Conservation (phyloP, 768 basidiomycete genomes). For the Xerocomellus chrysenteron region DNA sequence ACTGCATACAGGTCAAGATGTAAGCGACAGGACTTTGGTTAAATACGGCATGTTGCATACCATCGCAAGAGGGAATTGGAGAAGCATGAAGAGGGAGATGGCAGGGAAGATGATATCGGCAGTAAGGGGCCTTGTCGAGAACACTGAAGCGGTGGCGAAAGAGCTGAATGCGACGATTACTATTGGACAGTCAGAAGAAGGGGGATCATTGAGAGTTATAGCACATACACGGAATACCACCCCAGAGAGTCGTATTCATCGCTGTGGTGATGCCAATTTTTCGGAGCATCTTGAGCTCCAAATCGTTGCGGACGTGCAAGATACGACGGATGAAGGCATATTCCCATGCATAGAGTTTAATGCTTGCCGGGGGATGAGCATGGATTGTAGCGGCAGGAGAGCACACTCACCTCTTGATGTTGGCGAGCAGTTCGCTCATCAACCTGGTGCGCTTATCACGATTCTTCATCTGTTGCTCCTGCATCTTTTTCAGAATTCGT, state of each 20-base stretch:
- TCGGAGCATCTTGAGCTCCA: conserved; percentile 77
- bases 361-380: conserved; percentile 43
- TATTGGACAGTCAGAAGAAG: conserved; percentile 13
- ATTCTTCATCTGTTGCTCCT: conserved; percentile 91
- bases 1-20: conserved; percentile 36
- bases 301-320: conserved; percentile 74
- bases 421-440: conserved; percentile 92
- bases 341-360: conserved; percentile 96
- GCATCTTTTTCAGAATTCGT: conserved; percentile 66
- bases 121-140: conserved; percentile 69
- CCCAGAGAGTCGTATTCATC: conserved; percentile 62
- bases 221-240: conserved; percentile 55
- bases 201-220: neutral
- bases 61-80: conserved; percentile 86
- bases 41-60: conserved; percentile 34
- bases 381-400: neutral
- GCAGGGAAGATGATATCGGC: conserved; percentile 95
- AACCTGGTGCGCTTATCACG: conserved; percentile 79
- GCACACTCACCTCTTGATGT: conserved; percentile 70
- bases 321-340: conserved; percentile 81
- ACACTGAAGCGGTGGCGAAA: conserved; percentile 67
- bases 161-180: conserved; percentile 82
- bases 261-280: conserved; percentile 80
- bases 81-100: conserved; percentile 84
- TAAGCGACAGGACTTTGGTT: neutral